Evolutionary conservation across 2,329 filamentous ascomycete species (phyloP).

Genomic region (Fusarium sp.): DNA sequence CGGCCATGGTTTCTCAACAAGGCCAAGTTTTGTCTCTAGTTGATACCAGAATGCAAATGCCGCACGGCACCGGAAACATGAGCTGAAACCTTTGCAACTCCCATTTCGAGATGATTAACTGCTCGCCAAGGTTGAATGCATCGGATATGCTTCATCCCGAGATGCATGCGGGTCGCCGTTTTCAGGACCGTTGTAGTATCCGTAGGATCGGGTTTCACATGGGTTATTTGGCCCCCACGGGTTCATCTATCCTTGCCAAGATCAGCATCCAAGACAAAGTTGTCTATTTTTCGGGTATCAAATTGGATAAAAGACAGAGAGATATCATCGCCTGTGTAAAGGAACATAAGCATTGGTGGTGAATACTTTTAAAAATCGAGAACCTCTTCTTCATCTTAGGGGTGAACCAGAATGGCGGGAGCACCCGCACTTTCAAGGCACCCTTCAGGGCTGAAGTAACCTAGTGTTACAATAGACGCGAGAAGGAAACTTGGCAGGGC

Average conservation of each 20-base stretch:
- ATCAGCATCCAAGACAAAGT: not conserved
- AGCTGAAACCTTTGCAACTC: not conserved
- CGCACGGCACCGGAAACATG: not conserved
- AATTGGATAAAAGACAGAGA: not conserved
- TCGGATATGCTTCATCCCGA: not conserved
- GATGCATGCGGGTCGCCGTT: not conserved
- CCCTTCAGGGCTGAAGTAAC: not conserved
- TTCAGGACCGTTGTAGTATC: not conserved
- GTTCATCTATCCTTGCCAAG: not conserved
- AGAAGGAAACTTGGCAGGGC: not conserved
- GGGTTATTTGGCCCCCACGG: not conserved
- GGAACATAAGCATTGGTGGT: too few species aligned
- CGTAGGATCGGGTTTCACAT: not conserved
- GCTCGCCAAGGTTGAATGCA: not conserved
- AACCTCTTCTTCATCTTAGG: not conserved
- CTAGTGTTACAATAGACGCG: not conserved
- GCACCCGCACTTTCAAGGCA: not conserved
- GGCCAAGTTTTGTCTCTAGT: not conserved
- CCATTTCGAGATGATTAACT: not conserved
- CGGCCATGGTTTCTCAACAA: not conserved
- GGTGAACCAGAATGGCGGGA: not conserved
- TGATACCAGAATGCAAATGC: not conserved
- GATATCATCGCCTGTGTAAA: not conserved
- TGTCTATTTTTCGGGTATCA: not conserved
- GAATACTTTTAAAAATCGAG: too few species aligned